A percentile compares a stretch with the other conserved stretches of the same genome.
These are phyloP conservation scores for Bipolaris zeicola DNA, from an alignment of 2,329 filamentous ascomycete genomes.

Conservation along the genomic window DNA sequence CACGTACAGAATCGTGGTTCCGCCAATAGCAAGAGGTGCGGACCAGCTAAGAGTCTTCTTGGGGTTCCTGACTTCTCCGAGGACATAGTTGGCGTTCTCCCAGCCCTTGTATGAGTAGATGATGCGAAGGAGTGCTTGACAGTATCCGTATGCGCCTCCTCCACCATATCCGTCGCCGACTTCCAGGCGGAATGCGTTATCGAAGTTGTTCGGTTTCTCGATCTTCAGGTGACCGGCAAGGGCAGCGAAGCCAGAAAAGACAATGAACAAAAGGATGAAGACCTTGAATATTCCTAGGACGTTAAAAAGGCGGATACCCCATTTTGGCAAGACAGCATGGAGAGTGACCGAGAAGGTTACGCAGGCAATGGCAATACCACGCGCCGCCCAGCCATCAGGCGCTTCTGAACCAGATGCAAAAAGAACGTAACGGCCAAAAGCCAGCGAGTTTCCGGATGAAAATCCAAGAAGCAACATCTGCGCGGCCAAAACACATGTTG, in stretches of 20 bases:
- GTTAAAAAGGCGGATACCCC: conserved; percentile 65
- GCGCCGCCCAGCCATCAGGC: conserved; percentile 61
- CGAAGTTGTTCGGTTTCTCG: conserved; percentile 62
- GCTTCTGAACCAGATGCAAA: conserved; percentile 57
- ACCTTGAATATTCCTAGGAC: conserved; percentile 66
- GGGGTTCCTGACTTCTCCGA: conserved; percentile 63
- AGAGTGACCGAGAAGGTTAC: conserved; percentile 61
- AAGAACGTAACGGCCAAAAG: conserved; percentile 64
- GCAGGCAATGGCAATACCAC: conserved; percentile 56
- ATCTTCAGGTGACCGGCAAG: conserved; percentile 41
- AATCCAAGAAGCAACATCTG: conserved; percentile 68
- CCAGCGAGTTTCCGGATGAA: conserved; percentile 63
- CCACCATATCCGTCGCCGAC: conserved; percentile 41
- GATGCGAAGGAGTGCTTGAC: conserved; percentile 63
- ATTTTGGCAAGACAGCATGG: conserved; percentile 61
- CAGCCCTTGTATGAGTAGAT: conserved; percentile 67
- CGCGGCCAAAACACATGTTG: conserved; percentile 64
- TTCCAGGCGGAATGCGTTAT: conserved; percentile 60
- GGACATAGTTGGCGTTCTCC: conserved; percentile 61
- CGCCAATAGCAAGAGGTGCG: conserved; percentile 63
- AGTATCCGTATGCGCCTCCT: conserved; percentile 52
- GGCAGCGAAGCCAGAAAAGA: conserved; percentile 59
- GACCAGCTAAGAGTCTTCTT: conserved; percentile 61
- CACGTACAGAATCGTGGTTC: conserved; percentile 65
- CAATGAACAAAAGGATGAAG: conserved; percentile 63